A percentile compares a stretch with the other conserved stretches of the same genome.
phyloP scores from a whole-genome alignment of 352 stramenopile species.

The Globisporangium carolinianum region DNA sequence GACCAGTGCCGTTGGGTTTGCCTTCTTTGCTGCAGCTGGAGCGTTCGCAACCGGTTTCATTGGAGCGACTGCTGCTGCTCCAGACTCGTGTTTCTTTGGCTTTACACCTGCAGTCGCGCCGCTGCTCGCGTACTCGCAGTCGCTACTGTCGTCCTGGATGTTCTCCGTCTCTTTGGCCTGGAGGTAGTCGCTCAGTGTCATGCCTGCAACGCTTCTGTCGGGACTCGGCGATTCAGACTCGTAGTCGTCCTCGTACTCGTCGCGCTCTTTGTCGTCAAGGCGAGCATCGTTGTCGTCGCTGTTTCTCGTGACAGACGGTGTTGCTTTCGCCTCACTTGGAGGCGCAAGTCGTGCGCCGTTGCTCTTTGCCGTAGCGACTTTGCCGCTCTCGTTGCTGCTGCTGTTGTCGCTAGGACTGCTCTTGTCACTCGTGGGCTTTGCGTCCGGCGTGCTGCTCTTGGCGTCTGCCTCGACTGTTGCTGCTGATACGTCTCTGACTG shows the following conservation, averaged over 20 bases:
- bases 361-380: too few relatives aligned
- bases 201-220: slow-evolving; percentile 28
- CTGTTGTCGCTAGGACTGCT: not conserved
- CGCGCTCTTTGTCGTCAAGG: slow-evolving; percentile 1
- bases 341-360: too few relatives aligned
- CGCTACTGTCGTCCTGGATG: not conserved
- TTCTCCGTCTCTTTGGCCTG: slow-evolving; percentile 17
- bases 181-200: slow-evolving; percentile 61
- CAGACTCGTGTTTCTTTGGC: slow-evolving; percentile 5
- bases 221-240: slow-evolving; percentile 24
- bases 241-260: slow-evolving; percentile 40
- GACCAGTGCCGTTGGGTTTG: slow-evolving; percentile 18
- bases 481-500: too few relatives aligned
- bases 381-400: not conserved
- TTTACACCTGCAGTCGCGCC: not conserved
- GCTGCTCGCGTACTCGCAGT: not conserved
- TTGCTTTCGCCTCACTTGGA: slow-evolving; percentile 1
- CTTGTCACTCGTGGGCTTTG: slow-evolving; percentile 6
- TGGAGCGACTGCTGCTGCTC: not conserved
- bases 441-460: not conserved
- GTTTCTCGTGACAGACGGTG: not conserved
- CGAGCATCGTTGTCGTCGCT: slow-evolving; percentile 1
- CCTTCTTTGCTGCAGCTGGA: slow-evolving; percentile 15
- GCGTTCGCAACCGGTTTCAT: slow-evolving; percentile 13
- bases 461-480: not conserved